Percentiles rank a stretch among this genome's conserved stretches.
Conservation (phyloP, 805 yeast species). For the Starmerella scarabaei region DNA sequence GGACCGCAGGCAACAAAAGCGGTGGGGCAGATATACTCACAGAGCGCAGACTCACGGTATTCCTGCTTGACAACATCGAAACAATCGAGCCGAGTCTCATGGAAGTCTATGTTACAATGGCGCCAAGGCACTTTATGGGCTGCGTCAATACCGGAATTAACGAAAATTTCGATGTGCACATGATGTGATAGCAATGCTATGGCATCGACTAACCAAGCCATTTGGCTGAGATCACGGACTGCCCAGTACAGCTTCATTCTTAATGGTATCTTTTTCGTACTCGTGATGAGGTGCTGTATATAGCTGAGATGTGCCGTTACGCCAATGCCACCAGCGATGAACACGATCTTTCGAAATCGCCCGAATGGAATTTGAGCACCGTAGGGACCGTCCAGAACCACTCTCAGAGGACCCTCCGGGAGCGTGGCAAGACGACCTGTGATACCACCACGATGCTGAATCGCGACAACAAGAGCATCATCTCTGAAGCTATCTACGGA, state of each 20-base stretch:
- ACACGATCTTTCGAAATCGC: constrained; percentile 30
- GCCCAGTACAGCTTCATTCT: constrained; percentile 18
- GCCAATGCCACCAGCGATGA: constrained; percentile 50
- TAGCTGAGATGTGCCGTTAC: constrained; percentile 35
- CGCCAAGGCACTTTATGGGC: background rate
- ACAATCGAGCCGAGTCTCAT: constrained; percentile 3
- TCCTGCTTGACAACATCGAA: background rate
- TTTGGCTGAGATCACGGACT: constrained; percentile 3
- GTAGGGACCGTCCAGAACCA: constrained; percentile 48
- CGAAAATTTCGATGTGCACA: background rate
- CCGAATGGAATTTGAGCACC: constrained; percentile 29
- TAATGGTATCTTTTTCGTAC: too few relatives aligned
- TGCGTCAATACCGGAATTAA: background rate
- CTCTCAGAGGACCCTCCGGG: constrained; percentile 24
- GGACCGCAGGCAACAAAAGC: constrained; percentile 21
- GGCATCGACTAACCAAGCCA: constrained; percentile 10
- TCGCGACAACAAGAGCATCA: constrained; percentile 1
- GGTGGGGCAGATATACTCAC: background rate
- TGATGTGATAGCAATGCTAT: background rate
- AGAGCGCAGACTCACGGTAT: background rate
- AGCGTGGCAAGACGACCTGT: constrained; percentile 10
- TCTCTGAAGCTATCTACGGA: background rate
- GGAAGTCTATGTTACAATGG: background rate
- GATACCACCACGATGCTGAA: constrained; percentile 16
- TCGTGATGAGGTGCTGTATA: constrained; percentile 4